phyloP scores from a whole-genome alignment of 2,329 filamentous ascomycete species.

The Aspergillus novoparasiticus region DNA sequence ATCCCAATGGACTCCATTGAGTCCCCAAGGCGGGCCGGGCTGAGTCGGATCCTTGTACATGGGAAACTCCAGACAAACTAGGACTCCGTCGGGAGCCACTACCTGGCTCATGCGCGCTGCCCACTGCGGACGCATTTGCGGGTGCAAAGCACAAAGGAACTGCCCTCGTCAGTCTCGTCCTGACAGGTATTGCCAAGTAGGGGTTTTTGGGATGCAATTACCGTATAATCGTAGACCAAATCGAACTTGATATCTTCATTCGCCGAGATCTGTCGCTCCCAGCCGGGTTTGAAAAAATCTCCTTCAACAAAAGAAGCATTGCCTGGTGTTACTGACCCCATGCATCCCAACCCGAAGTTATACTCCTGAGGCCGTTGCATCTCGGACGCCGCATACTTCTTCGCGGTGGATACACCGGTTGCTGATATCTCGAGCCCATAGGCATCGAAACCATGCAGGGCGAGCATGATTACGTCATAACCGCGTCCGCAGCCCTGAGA shows the following conservation, averaged over 20 bases:
- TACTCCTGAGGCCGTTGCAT: background rate
- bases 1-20: constrained; percentile 41
- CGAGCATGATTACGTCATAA: constrained; percentile 36
- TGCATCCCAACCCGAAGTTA: background rate
- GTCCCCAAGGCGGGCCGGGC: constrained; percentile 44
- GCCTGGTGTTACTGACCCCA: background rate
- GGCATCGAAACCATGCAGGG: constrained; percentile 35
- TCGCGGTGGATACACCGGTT: constrained; percentile 21
- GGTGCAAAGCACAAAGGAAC: constrained; percentile 66
- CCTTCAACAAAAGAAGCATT: constrained; percentile 58
- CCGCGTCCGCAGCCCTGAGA: constrained; percentile 36
- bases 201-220: constrained; percentile 34
- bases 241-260: constrained; percentile 13
- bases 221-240: constrained; percentile 50
- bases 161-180: constrained; percentile 28
- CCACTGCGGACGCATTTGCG: constrained; percentile 56
- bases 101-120: constrained; percentile 55
- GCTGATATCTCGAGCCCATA: constrained; percentile 34
- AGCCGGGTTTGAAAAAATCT: constrained; percentile 45
- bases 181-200: background rate
- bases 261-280: constrained; percentile 3
- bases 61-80: constrained; percentile 57
- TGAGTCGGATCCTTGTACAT: constrained; percentile 40
- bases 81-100: constrained; percentile 52
- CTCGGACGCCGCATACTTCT: background rate